These are phyloP conservation scores for Capsicum rhomboideum DNA, from an alignment of 257 asterid species.

Conservation along the genomic window DNA sequence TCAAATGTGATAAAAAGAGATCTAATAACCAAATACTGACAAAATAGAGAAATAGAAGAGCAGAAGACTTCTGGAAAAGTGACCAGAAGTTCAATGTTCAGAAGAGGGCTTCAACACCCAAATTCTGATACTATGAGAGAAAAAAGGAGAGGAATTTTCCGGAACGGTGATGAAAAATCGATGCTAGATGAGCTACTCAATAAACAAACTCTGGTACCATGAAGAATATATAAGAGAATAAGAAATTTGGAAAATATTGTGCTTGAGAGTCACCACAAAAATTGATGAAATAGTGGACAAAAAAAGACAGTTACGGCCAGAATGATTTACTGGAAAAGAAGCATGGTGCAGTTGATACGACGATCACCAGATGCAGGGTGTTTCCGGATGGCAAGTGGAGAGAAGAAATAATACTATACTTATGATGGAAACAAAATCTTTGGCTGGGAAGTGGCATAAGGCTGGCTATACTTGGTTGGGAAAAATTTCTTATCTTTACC, in stretches of 20 bases:
- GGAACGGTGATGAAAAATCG: not conserved
- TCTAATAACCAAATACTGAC: too few species aligned
- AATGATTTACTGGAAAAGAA: not conserved
- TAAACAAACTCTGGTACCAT: not conserved
- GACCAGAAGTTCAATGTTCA: too few species aligned
- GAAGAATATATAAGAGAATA: not conserved
- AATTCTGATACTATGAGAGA: too few species aligned
- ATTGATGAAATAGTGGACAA: not conserved
- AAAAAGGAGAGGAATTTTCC: too few species aligned
- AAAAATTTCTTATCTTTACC: not conserved
- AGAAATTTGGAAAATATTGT: not conserved
- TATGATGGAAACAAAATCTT: not conserved
- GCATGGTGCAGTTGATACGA: not conserved
- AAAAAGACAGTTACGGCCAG: not conserved
- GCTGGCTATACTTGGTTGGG: not conserved
- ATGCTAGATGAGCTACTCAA: not conserved
- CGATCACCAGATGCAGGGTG: not conserved
- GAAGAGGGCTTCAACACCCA: too few species aligned
- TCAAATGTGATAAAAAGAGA: too few species aligned
- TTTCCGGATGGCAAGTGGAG: not conserved
- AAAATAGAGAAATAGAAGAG: too few species aligned
- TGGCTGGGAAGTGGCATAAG: not conserved
- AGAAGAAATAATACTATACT: not conserved
- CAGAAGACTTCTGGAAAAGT: too few species aligned
- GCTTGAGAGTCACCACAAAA: not conserved